Base-by-base conservation (phyloP, 2,329 filamentous ascomycete species). In the Chrysoporthe puriensis region DNA sequence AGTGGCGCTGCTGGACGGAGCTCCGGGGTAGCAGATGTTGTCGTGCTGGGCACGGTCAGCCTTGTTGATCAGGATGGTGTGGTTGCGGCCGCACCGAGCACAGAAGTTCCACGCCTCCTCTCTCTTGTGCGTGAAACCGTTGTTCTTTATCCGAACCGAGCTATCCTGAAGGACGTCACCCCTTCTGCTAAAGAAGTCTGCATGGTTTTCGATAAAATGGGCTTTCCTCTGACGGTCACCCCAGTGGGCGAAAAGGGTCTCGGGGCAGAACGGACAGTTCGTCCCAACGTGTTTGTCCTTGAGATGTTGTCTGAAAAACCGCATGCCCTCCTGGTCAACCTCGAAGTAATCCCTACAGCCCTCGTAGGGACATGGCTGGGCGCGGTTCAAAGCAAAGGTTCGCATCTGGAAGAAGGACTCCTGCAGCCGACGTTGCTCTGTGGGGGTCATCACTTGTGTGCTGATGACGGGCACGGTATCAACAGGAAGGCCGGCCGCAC, bases 381-480 rank as follows among this genome's bases (percentile, higher is more conserved):
- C 73, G 11, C 82, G 77, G 61, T 76, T 73, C 2, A 82, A 72
- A 1, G 77, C 70, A 48, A 79, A 70, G 50, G 71, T 74, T 36
- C 80, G 78, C 59, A 80, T 71, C 50, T 72, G 70, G 59, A 77
- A 76, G 16, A 79, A 73, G 62, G 78, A 73, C 0, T 71, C 72
- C 62, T 82, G 79, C 0, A 83, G 73, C 4, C 74, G 71, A 2
- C 73, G 75, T 62, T 80, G 75, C 69, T 84, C 81, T 0, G 76
- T 79, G 0, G 78, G 77, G 0, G 82, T 84, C 64, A 82, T 71
- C 18, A 82, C 73, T 1, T 74, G 77, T 34, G 77, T 75, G 18
- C 76, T 77, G 18, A 81, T 71, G 58, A 77, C 76, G 1, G 82
- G 81, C 36, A 80, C 71, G 42, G 73, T 74, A 21, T 73, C 67